phyloP scores from a whole-genome alignment of 164 flowering plant species.

The Chimonanthus salicifolius region DNA sequence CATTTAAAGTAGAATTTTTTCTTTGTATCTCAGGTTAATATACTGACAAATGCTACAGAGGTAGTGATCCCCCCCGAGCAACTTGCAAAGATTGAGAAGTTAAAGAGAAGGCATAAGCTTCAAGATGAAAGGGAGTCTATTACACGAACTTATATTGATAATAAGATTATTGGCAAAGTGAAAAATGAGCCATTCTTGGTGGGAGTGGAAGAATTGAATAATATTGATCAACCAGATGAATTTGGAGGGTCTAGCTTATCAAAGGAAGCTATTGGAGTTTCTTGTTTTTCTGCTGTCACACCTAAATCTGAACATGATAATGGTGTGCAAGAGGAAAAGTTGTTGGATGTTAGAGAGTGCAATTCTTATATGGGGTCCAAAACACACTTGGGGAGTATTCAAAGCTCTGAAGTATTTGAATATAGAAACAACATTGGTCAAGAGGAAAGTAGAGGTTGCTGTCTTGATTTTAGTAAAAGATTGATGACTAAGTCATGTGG shows the following conservation, averaged over 20 bases:
- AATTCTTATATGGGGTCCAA: slow-evolving; percentile 30
- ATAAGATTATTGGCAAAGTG: slow-evolving; percentile 16
- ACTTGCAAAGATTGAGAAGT: slow-evolving; percentile 29
- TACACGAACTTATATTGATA: slow-evolving; percentile 9
- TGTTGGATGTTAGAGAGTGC: slow-evolving; percentile 16
- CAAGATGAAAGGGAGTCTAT: slow-evolving; percentile 26
- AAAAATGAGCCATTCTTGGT: slow-evolving; percentile 13
- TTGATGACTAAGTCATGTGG: slow-evolving; percentile 31
- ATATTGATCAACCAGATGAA: slow-evolving; percentile 13
- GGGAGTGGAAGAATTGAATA: slow-evolving; percentile 24
- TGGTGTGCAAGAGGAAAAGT: slow-evolving; percentile 15
- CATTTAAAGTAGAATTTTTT: too few relatives aligned
- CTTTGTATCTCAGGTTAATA: slow-evolving; percentile 41
- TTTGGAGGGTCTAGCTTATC: slow-evolving; percentile 11
- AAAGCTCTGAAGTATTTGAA: slow-evolving; percentile 27
- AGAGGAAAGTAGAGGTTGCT: slow-evolving; percentile 16
- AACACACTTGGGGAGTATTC: slow-evolving; percentile 15
- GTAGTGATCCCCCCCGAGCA: slow-evolving; percentile 36
- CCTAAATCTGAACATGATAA: slow-evolving; percentile 6
- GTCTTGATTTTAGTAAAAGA: slow-evolving; percentile 11
- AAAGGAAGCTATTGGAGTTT: slow-evolving; percentile 18
- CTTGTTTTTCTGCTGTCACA: slow-evolving; percentile 17
- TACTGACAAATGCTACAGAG: slow-evolving; percentile 55
- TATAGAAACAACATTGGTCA: slow-evolving; percentile 12
- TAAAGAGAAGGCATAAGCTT: slow-evolving; percentile 39